phyloP scores from a whole-genome alignment of 2,329 filamentous ascomycete species.

The Bipolaris bicolor region DNA sequence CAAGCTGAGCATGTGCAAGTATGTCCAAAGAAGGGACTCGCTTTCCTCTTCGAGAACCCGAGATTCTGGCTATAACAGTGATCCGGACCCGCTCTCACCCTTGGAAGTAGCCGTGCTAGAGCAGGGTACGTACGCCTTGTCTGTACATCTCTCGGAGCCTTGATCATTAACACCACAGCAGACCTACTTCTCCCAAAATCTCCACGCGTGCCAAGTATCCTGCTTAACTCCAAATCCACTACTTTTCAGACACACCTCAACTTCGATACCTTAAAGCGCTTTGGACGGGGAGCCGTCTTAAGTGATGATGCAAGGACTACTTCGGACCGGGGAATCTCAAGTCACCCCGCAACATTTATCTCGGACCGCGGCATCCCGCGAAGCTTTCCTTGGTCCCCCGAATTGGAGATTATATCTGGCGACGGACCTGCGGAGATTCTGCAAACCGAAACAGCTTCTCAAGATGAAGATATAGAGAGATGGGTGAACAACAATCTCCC shows the following conservation, averaged over 20 bases:
- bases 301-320: conserved; percentile 3
- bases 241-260: conserved; percentile 17
- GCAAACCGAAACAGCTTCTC: neutral
- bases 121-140: conserved; percentile 26
- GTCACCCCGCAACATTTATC: conserved; percentile 1
- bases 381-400: neutral
- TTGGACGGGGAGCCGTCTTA: neutral
- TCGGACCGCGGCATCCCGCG: neutral
- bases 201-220: conserved; percentile 12
- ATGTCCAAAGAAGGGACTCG: conserved; percentile 31
- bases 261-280: conserved; percentile 1
- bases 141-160: neutral
- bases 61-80: conserved; percentile 43
- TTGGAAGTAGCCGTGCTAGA: conserved; percentile 25
- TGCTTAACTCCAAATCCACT: conserved; percentile 9
- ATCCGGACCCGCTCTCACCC: conserved; percentile 37
- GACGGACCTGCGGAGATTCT: neutral
- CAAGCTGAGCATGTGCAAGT: conserved; percentile 25
- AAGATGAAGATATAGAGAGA: conserved; percentile 29
- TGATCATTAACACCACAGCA: conserved; percentile 15
- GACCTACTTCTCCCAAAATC: conserved; percentile 12
- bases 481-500: conserved; percentile 37
- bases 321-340: conserved; percentile 5
- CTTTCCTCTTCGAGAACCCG: conserved; percentile 35
- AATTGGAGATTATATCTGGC: neutral